These are phyloP conservation scores for Paraleonurus japonicus DNA, from an alignment of 257 asterid species.

Conservation along the genomic window DNA sequence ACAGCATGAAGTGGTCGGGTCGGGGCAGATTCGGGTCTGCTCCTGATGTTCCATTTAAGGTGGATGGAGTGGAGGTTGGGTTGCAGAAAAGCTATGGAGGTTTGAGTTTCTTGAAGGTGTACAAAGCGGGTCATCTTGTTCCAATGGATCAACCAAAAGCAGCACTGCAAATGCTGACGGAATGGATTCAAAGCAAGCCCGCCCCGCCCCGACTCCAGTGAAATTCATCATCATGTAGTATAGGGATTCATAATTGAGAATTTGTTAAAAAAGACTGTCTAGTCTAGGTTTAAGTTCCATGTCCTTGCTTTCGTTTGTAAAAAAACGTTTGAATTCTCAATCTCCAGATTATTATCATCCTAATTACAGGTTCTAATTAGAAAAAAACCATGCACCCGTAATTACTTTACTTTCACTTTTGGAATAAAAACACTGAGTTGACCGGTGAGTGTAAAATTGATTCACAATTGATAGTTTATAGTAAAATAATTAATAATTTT, in stretches of 20 bases:
- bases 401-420: no score
- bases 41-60: conserved; percentile 39
- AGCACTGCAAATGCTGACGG: conserved; percentile 56
- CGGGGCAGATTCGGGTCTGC: conserved; percentile 39
- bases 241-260: background rate
- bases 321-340: no score
- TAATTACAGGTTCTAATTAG: no score
- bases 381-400: no score
- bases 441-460: no score
- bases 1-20: conserved; percentile 66
- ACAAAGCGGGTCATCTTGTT: conserved; percentile 72
- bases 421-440: no score
- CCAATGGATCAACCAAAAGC: conserved; percentile 88
- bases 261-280: no score
- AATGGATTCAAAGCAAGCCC: conserved; percentile 49
- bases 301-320: background rate
- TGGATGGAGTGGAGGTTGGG: conserved; percentile 51
- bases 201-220: background rate
- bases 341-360: no score
- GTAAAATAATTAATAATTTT: no score
- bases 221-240: background rate
- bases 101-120: conserved; percentile 61
- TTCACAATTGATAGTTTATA: no score
- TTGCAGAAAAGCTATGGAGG: conserved; percentile 49
- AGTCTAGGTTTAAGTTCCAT: no score